Base-by-base conservation (phyloP, 2,329 filamentous ascomycete species). In the Mariannaea elegans region DNA sequence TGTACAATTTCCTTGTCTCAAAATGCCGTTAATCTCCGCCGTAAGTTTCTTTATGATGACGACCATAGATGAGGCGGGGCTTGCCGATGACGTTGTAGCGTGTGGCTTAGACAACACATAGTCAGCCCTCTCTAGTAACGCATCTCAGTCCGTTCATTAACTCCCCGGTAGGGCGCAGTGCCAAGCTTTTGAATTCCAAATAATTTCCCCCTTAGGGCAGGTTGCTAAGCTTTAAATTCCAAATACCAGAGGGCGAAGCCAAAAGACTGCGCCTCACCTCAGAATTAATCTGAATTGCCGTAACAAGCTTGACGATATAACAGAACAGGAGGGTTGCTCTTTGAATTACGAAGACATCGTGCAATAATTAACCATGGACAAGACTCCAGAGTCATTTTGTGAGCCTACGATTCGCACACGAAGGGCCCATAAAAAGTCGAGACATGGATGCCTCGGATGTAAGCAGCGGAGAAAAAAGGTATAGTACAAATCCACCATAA, bases 401-500 rank as follows among this genome's bases (percentile, higher is more conserved):
- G 21, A 27, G 8, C 34, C 58, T n/a, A 21, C 38, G 14, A 31
- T 56, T 3, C 52, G 59, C 44, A 64, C 64, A 3, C 42, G 67
- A 57, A 57, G 65, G 56, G 36, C 67, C 1, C 66, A 69, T 13
- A 68, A 59, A 7, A 69, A 69, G n/a, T 69, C 67, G 2, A 59
- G 67, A 14, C 56, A 66, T 16, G 67, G 67, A 16, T 69, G 67
- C n/a, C 2, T 64, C 2, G 45, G 67, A 7, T 69, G 67, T 13
- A 69, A 69, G 8, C 59, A 69, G 12, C 51, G 65, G 8, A 58
- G 67, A 36, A 69, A 68, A 7, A 68, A 68, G 59, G 66, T 68
- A 14, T 9, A 31, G 7, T 5, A 19, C 13, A 7, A 4, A 13
- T 10, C 32, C 32, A n/a, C 27, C 27, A 31, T 4, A 0, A 5